Conservation (phyloP, 2,329 filamentous ascomycete genomes). For the Phaeophleospora eucalypticola region DNA sequence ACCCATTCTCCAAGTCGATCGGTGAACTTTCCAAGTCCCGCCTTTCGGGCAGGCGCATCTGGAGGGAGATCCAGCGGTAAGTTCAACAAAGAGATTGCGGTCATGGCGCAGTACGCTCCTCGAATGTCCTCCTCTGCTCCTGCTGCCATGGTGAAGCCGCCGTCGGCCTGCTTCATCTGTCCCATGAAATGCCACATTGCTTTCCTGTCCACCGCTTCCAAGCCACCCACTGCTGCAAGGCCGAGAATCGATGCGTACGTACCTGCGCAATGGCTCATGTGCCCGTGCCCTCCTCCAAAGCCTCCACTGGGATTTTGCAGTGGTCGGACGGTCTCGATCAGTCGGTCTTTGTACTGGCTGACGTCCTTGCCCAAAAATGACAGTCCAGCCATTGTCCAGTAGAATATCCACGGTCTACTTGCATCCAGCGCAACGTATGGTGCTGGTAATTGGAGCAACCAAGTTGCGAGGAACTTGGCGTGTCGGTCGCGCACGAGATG, state of each 20-base stretch:
- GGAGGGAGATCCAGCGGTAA: slow-evolving; percentile 74
- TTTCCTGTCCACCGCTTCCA: slow-evolving; percentile 72
- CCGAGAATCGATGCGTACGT: slow-evolving; percentile 81
- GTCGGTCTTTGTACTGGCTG: slow-evolving; percentile 60
- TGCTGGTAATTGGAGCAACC: slow-evolving; percentile 59
- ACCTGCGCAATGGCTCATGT: slow-evolving; percentile 81
- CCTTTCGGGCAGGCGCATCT: slow-evolving; percentile 63
- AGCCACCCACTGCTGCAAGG: slow-evolving; percentile 71
- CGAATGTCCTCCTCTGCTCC: slow-evolving; percentile 92
- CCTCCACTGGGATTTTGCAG: slow-evolving; percentile 82
- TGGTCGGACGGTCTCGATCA: slow-evolving; percentile 65
- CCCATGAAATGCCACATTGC: slow-evolving; percentile 90
- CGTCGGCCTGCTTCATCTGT: slow-evolving; percentile 76
- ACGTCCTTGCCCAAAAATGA: slow-evolving; percentile 72
- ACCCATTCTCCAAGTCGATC: slow-evolving; percentile 76
- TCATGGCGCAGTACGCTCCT: slow-evolving; percentile 87
- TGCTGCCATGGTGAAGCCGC: slow-evolving; percentile 82
- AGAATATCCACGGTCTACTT: slow-evolving; percentile 87
- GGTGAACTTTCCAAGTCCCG: slow-evolving; percentile 63
- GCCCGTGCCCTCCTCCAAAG: slow-evolving; percentile 90
- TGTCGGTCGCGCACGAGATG: slow-evolving; percentile 63
- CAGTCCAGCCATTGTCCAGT: slow-evolving; percentile 81
- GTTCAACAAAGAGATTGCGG: slow-evolving; percentile 76
- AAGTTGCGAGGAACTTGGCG: slow-evolving; percentile 57
- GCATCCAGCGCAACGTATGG: slow-evolving; percentile 74